A percentile compares a stretch with the other conserved stretches of the same genome.
These are phyloP conservation scores for Fomes fomentarius DNA, from an alignment of 1,284 basidiomycete species.

Conservation along the genomic window DNA sequence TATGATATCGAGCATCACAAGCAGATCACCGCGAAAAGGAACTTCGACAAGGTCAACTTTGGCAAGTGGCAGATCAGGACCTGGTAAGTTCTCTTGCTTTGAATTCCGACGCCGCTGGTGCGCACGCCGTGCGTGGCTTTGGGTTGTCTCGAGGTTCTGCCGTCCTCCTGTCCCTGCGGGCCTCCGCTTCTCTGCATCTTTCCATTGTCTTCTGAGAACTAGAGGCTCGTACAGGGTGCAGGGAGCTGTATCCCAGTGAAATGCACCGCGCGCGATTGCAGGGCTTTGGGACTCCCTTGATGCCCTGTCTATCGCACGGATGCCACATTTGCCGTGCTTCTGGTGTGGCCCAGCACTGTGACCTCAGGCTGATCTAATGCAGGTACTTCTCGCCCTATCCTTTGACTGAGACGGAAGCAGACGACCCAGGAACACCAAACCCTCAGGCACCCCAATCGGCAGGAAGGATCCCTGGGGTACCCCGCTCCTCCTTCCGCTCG, in stretches of 20 bases:
- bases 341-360: not conserved
- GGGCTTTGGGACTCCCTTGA: no score
- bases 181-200: not conserved
- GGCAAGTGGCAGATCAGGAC: constrained; percentile 79
- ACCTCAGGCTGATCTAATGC: constrained; percentile 5
- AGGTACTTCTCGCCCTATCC: constrained; percentile 94
- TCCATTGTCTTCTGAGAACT: no score
- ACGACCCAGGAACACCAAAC: constrained; percentile 43
- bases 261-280: no score
- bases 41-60: constrained; percentile 79
- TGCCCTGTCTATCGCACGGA: no score
- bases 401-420: constrained; percentile 62
- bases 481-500: constrained; percentile 51
- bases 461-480: constrained; percentile 48
- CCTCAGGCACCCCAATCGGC: constrained; percentile 33
- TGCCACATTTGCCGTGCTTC: not conserved
- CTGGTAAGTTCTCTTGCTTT: constrained; percentile 54
- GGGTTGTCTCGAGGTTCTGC: constrained; percentile 4
- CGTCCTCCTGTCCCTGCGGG: not conserved
- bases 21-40: constrained; percentile 68
- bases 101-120: not conserved
- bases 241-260: no score
- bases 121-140: not conserved
- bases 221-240: no score
- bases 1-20: constrained; percentile 68